Evolutionary conservation across 306 rosid genomes (phyloP).

Genomic region (cucumber (Cucumis sativus)): DNA sequence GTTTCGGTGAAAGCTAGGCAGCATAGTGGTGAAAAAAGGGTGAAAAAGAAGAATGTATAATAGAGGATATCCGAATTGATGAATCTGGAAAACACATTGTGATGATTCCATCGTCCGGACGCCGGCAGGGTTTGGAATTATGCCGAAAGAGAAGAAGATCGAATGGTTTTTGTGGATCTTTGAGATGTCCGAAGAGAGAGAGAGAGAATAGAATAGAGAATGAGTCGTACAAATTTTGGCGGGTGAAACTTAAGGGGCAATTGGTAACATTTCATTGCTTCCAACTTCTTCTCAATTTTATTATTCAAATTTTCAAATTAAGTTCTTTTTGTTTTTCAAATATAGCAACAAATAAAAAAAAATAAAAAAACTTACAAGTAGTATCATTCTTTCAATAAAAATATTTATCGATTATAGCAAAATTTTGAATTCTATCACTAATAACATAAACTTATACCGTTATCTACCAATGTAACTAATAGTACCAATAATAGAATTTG

Average conservation of each 20-base stretch:
- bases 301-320: not conserved
- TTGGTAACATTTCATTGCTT: not conserved
- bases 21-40: constrained; percentile 6
- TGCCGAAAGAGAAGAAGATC: constrained; percentile 6
- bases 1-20: constrained; percentile 20
- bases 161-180: not conserved
- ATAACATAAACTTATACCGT: too few species aligned
- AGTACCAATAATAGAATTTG: too few species aligned
- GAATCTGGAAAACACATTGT: not conserved
- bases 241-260: not conserved
- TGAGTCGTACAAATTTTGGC: not conserved
- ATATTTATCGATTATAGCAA: too few species aligned
- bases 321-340: too few species aligned
- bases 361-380: too few species aligned
- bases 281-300: not conserved
- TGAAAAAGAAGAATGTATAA: not conserved
- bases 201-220: not conserved
- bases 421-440: too few species aligned
- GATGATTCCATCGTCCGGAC: constrained; percentile 6
- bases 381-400: too few species aligned
- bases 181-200: not conserved
- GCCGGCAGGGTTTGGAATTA: constrained; percentile 31
- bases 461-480: too few species aligned
- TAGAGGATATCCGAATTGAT: not conserved
- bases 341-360: too few species aligned